Conservation (phyloP, 2,329 filamentous ascomycete species). For the Trichoderma endophyticum region DNA sequence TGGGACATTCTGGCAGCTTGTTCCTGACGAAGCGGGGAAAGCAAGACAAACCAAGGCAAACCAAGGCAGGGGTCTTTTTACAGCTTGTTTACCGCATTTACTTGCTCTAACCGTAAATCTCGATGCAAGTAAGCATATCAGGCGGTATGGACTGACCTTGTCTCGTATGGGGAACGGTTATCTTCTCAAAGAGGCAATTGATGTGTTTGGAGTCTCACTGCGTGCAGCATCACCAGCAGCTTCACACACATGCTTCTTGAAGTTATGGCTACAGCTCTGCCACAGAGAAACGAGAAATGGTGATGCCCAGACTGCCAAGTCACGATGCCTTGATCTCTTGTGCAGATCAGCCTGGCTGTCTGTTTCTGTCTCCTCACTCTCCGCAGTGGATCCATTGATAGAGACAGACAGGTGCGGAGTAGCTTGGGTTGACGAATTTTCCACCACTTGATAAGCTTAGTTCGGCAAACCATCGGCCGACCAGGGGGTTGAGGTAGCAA, state of each 20-base stretch:
- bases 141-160: not conserved
- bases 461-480: not conserved
- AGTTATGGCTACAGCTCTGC: not conserved
- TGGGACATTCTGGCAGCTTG: constrained; percentile 7
- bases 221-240: not conserved
- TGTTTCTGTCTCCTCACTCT: not conserved
- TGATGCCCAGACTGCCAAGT: not conserved
- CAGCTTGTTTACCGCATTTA: not conserved
- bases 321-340: not conserved
- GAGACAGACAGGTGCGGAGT: constrained; percentile 5
- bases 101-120: not conserved
- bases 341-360: not conserved
- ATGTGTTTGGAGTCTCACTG: not conserved
- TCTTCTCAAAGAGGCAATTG: not conserved
- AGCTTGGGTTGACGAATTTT: constrained; percentile 2
- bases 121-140: not conserved
- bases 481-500: not conserved
- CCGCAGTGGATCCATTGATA: not conserved
- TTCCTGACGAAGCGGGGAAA: constrained; percentile 15
- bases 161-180: not conserved
- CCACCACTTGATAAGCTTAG: constrained; percentile 18
- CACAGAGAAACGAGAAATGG: no score
- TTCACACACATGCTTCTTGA: not conserved
- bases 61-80: not conserved
- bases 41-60: not conserved